Evolutionary conservation across 805 yeast species (phyloP).

Genomic region (Scheffersomyces coipomensis): DNA sequence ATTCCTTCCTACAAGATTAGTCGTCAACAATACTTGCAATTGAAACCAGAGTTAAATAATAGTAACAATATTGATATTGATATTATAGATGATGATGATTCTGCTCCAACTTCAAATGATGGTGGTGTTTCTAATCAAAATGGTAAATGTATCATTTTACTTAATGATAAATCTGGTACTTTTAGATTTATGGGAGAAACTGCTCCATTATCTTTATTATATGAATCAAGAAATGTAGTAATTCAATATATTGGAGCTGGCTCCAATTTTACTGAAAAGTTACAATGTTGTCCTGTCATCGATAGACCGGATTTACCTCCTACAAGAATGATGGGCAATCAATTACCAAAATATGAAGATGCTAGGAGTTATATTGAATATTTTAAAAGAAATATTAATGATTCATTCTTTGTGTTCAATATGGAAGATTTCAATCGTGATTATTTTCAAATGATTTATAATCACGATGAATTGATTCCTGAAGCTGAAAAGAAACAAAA

Average conservation of each 20-base stretch:
- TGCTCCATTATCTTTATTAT: constrained; percentile 38
- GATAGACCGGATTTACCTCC: constrained; percentile 30
- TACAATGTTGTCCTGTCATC: constrained; percentile 31
- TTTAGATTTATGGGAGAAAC: constrained; percentile 42
- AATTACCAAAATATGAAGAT: constrained; percentile 7
- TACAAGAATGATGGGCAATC: background rate
- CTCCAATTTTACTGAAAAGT: constrained; percentile 36
- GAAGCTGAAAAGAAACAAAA: constrained; percentile 6
- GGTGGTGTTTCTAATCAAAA: constrained; percentile 13
- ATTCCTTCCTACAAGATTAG: background rate
- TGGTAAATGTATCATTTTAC: constrained; percentile 23
- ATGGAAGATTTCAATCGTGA: constrained; percentile 25
- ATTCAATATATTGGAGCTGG: constrained; percentile 18
- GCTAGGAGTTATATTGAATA: constrained; percentile 16
- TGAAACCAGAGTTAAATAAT: background rate
- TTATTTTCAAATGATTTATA: constrained; percentile 28
- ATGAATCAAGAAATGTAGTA: constrained; percentile 40
- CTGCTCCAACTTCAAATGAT: background rate
- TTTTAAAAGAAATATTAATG: constrained; percentile 39
- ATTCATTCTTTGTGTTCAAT: constrained; percentile 37
- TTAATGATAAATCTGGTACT: constrained; percentile 34
- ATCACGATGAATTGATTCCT: constrained; percentile 15
- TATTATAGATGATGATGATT: background rate
- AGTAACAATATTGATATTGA: background rate
- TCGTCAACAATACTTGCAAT: background rate